Base-by-base conservation (phyloP, 192 early-diverging fungal species). In the Coemansia sp. region DNA sequence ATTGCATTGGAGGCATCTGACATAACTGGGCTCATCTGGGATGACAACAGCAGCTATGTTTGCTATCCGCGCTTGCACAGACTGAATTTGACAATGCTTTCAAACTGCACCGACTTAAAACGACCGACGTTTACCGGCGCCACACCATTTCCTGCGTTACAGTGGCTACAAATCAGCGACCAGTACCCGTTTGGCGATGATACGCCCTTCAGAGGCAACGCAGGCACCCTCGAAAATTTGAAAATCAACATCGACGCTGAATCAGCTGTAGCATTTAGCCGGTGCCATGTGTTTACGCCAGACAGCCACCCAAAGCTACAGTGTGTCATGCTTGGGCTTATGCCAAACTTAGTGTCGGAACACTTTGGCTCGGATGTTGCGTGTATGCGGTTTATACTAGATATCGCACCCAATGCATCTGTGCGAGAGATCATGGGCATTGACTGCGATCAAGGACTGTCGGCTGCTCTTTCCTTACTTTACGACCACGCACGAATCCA, bases 181-280 rank as follows among this genome's bases (percentile, higher is more conserved):
- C 19, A 40, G 19, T 61, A 61, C 37, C 35, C 59, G 8, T 61
- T 61, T 61, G 59, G 59, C 0, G 59, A 61, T 37, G 59, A 61
- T 7, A 61, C 59, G 37, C 59, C 59, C 6, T 39, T 61, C 19
- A 61, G 37, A 23, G 13, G 11, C 59, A 61, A 61, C 37, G 37
- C 59, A 3, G 35, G 3, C 19, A 61, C 59, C 19, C 59, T 61
- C 33, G 59, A 61, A 19, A 23, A 3, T 21, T 39, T 61, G 37
- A 17, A 61, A 21, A 21, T 61, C 19, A 21, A 10, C 33, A 40
- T 61, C 1, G n/a, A 37, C 38, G 19, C 35, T 10, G 37, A 61
- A 21, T 21, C 59, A 19, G 59, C 2, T 21, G 21, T 6, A 11
- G 6, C 37, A 61, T 26, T 61, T 61, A 40, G 1, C 10, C 19